Percentiles rank a stretch among this genome's conserved stretches.
Evolutionary conservation across 139 green algal genomes (phyloP).

Genomic region (Coelastrella sp.): DNA sequence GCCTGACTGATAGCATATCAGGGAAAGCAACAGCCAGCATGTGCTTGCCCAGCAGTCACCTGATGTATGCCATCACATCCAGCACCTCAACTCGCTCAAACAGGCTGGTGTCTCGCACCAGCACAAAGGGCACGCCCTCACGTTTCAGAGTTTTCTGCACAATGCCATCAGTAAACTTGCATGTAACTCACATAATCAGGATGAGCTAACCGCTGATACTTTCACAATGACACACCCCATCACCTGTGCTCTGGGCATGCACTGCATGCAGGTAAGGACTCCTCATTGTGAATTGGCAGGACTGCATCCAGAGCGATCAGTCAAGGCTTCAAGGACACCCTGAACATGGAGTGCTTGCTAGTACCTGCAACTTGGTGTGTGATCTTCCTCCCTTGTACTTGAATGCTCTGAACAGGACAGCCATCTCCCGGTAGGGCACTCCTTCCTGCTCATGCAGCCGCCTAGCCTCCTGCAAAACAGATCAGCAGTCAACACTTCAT

Average conservation of each 20-base stretch:
- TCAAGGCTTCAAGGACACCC: no score
- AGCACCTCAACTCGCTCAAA: conserved; percentile 43
- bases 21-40: not conserved
- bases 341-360: no score
- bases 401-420: conserved; percentile 47
- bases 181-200: no score
- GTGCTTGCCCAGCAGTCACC: not conserved
- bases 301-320: no score
- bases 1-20: not conserved
- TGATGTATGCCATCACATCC: conserved; percentile 51
- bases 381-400: conserved; percentile 28
- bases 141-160: conserved; percentile 18
- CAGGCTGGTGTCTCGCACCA: conserved; percentile 47
- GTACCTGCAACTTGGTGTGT: conserved; percentile 45
- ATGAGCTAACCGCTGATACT: no score
- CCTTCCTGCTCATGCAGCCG: conserved; percentile 25
- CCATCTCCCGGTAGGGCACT: conserved; percentile 29
- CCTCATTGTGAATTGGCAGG: no score
- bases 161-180: not conserved
- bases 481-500: not conserved
- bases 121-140: conserved; percentile 29
- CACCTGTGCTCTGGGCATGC: no score
- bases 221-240: no score
- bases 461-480: conserved; percentile 24
- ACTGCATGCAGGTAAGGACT: no score